Evolutionary conservation across 2,329 filamentous ascomycete species (phyloP).

Genomic region (Neoscytalidium dimidiatum): DNA sequence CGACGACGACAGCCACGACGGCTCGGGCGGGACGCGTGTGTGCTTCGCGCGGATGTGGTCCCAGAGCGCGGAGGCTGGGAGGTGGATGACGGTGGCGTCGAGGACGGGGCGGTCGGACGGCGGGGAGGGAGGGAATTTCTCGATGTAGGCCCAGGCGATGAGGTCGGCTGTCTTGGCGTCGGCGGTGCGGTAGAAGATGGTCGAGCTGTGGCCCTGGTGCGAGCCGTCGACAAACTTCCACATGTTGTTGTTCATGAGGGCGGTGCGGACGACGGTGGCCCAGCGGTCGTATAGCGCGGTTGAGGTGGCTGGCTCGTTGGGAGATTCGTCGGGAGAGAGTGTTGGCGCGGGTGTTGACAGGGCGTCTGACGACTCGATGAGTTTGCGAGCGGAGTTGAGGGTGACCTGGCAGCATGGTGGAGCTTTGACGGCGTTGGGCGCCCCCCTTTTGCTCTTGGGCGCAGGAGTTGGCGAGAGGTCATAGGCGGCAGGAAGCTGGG

Average conservation of each 20-base stretch:
- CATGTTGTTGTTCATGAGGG: background rate
- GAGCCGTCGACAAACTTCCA: constrained; percentile 1
- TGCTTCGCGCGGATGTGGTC: constrained; percentile 1
- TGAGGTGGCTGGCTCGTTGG: background rate
- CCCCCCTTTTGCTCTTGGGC: background rate
- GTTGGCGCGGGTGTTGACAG: background rate
- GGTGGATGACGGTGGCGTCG: background rate
- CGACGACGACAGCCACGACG: background rate
- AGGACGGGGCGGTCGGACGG: background rate
- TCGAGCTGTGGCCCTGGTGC: background rate
- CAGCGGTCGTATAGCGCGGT: background rate
- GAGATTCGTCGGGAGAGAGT: background rate
- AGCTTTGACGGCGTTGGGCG: background rate
- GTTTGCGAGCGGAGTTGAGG: background rate
- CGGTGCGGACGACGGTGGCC: background rate
- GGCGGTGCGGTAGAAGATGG: background rate
- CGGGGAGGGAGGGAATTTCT: background rate
- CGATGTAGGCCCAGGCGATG: background rate
- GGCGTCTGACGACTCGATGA: background rate
- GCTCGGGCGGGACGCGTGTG: background rate
- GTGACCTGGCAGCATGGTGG: background rate
- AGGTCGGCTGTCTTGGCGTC: background rate
- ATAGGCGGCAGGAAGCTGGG: background rate
- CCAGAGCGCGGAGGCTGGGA: background rate
- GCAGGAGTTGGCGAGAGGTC: background rate